Evolutionary conservation across 129 eudicot genomes (phyloP), one percentile per base, ranked within the genome.

Genomic region (Ambrosia trifida): DNA sequence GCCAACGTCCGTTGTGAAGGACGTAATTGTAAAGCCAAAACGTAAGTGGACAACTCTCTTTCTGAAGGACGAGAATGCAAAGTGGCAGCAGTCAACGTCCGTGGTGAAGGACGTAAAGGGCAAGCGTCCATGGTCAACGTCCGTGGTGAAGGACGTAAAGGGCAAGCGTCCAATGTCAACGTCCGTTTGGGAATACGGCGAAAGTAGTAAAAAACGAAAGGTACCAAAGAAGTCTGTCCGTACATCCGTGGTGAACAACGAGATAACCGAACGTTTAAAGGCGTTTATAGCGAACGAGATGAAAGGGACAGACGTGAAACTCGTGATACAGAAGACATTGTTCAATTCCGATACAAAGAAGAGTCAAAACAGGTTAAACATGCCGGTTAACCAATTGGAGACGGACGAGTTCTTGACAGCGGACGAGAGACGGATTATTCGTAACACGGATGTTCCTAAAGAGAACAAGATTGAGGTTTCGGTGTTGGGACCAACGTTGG

Each of bases 351-450:
- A 53, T 18, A 53, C 32, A 0, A 4, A 7, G 2, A 53, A 53
- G 11, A 28, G 31, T 53, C 18, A 17, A 19, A 53, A 53, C 32
- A 9, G 59, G 32, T 53, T 53, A 17, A 53, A 53, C 60, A 53
- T 53, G 60, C 60, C 60, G 60, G 11, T 53, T 53, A 19, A 7
- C 11, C 60, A 53, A 53, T 31, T 53, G 60, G 13, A 53, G 30
- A 52, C 3, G 11, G 18, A 2, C 18, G 28, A 18, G 59, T 52
- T 52, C 31, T 52, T 52, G 59, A 52, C 4, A 12, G 59, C 7
- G 12, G 59, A 52, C 8, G 59, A 52, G 28, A 52, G 30, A 19
- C 18, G 10, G 59, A 52, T 6, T 2, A 3, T 52, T n/a, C n/a
- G n/a, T 52, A 18, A 7, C 7, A 14, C 16, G 7, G 0, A 17